Evolutionary conservation across 768 basidiomycete species (phyloP).

Genomic region (Amyloporia xantha): DNA sequence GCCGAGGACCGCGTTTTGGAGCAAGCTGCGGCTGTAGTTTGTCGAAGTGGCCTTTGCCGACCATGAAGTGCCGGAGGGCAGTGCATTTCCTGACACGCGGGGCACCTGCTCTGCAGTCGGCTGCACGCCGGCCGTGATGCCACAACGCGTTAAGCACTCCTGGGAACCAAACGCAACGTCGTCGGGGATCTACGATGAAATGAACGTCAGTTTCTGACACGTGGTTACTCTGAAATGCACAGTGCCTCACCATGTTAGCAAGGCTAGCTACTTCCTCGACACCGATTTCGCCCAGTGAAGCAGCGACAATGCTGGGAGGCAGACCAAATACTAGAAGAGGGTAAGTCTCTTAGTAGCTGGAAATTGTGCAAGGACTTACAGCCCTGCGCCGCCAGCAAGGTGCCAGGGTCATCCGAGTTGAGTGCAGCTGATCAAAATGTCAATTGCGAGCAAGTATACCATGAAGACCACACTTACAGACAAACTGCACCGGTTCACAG

Average conservation of each 20-base stretch:
- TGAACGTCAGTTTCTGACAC: background rate
- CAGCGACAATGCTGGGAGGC: slow-evolving; percentile 23
- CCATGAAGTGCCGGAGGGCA: slow-evolving; percentile 11
- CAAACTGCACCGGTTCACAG: slow-evolving; percentile 23
- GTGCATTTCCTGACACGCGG: slow-evolving; percentile 20
- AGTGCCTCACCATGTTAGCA: slow-evolving; percentile 13
- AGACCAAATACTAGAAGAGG: slow-evolving; percentile 20
- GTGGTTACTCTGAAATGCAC: background rate
- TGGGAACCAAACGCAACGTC: slow-evolving; percentile 24
- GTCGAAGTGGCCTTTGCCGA: slow-evolving; percentile 3
- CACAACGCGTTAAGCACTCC: slow-evolving; percentile 22
- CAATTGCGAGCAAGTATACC: background rate
- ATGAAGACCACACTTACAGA: slow-evolving; percentile 5
- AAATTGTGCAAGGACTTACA: too few relatives aligned
- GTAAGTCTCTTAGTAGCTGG: too few relatives aligned
- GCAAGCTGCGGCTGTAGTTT: slow-evolving; percentile 13
- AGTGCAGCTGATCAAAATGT: slow-evolving; percentile 15
- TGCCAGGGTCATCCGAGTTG: slow-evolving; percentile 24
- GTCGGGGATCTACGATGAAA: slow-evolving; percentile 21
- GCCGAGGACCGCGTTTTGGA: too few relatives aligned
- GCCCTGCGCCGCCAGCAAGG: slow-evolving; percentile 20
- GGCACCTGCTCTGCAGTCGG: slow-evolving; percentile 24
- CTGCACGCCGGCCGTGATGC: slow-evolving; percentile 19
- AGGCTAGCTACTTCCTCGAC: slow-evolving; percentile 22
- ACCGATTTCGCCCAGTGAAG: slow-evolving; percentile 23